These are phyloP conservation scores for Lasiosphaeriaceae sp. DNA, from an alignment of 495 filamentous ascomycete species.

Conservation along the genomic window DNA sequence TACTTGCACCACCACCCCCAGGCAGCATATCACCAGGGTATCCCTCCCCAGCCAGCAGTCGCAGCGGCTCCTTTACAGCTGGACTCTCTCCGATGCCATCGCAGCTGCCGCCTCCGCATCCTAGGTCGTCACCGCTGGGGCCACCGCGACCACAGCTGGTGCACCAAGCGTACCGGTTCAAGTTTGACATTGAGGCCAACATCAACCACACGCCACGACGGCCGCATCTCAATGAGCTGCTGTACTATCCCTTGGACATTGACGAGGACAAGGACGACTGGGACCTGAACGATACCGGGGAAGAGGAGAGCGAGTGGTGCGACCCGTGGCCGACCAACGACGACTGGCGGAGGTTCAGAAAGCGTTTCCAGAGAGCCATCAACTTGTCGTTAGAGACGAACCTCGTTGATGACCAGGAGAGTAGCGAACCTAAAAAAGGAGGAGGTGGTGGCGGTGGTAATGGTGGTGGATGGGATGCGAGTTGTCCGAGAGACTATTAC, in stretches of 20 bases:
- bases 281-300: slow-evolving; percentile 16
- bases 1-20: not conserved
- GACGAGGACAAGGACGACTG: slow-evolving; percentile 31
- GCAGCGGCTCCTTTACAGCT: not conserved
- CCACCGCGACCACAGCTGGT: slow-evolving; percentile 21
- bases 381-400: slow-evolving; percentile 24
- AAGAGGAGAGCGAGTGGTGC: slow-evolving; percentile 31
- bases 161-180: slow-evolving; percentile 48
- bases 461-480: not conserved
- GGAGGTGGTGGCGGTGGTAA: slow-evolving; percentile 4
- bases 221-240: slow-evolving; percentile 40
- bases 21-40: not conserved
- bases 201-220: slow-evolving; percentile 42
- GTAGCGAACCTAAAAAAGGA: not conserved
- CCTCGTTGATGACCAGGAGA: not conserved
- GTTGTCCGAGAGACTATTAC: not conserved
- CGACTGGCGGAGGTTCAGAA: slow-evolving; percentile 36
- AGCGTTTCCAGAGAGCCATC: slow-evolving; percentile 32
- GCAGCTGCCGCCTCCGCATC: not conserved
- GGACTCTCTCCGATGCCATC: slow-evolving; percentile 6
- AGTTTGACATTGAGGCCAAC: slow-evolving; percentile 47
- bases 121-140: not conserved
- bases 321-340: slow-evolving; percentile 39
- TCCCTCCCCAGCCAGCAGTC: slow-evolving; percentile 1
- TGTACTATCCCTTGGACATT: slow-evolving; percentile 39